Evolutionary conservation across 441 rosid genomes (phyloP).

Genomic region (Cnidoscolus chayamansa): DNA sequence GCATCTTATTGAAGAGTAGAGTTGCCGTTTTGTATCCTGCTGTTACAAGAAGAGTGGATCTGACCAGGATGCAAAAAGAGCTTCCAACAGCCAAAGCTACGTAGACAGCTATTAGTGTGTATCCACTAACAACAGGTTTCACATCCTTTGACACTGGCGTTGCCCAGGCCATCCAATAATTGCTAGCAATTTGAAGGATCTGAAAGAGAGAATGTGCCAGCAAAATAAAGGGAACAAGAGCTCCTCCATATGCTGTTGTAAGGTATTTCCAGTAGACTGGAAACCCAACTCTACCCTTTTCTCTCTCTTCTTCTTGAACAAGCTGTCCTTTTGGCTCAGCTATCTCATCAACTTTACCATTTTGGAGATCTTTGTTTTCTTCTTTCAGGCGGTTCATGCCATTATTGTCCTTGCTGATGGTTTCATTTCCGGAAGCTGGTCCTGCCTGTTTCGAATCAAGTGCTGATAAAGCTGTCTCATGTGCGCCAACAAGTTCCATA

Average conservation of each 20-base stretch:
- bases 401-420: slow-evolving; percentile 25
- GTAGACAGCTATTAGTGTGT: slow-evolving; percentile 57
- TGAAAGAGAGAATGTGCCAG: slow-evolving; percentile 61
- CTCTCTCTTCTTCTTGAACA: slow-evolving; percentile 92
- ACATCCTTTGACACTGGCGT: slow-evolving; percentile 61
- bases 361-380: slow-evolving; percentile 37
- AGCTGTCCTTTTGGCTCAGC: slow-evolving; percentile 56
- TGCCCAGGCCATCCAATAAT: slow-evolving; percentile 98
- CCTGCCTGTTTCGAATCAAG: slow-evolving; percentile 43
- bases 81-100: slow-evolving; percentile 68
- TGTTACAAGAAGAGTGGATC: slow-evolving; percentile 56
- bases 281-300: slow-evolving; percentile 78
- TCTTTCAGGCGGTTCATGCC: slow-evolving; percentile 25
- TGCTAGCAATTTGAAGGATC: slow-evolving; percentile 78
- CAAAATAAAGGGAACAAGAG: slow-evolving; percentile 68
- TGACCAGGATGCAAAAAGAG: slow-evolving; percentile 59
- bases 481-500: slow-evolving; percentile 86
- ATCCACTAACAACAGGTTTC: slow-evolving; percentile 46
- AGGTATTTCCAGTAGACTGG: slow-evolving; percentile 72
- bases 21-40: slow-evolving; percentile 94
- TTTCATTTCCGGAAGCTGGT: slow-evolving; percentile 30
- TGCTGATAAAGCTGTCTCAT: slow-evolving; percentile 57
- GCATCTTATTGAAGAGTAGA: slow-evolving; percentile 76
- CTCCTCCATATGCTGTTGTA: slow-evolving; percentile 81
- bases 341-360: slow-evolving; percentile 34